phyloP scores from a whole-genome alignment of 2,329 filamentous ascomycete genomes.

The Trichophyton verrucosum region DNA sequence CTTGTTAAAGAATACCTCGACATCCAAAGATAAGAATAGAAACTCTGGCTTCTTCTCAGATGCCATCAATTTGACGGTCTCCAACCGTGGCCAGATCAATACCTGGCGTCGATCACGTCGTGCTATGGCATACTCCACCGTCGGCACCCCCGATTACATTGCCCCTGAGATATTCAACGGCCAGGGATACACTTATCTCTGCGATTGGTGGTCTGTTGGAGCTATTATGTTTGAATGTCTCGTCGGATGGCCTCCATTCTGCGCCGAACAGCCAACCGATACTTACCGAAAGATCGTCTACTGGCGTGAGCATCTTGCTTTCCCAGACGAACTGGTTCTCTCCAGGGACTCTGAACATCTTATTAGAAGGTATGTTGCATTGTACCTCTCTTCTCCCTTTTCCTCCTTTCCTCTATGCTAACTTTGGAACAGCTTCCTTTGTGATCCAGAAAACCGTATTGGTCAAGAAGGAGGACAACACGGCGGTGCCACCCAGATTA shows the following conservation, averaged over 20 bases:
- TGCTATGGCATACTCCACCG: slow-evolving; percentile 94
- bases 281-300: slow-evolving; percentile 99
- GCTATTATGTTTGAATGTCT: slow-evolving; percentile 99
- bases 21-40: slow-evolving; percentile 59
- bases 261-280: slow-evolving; percentile 91
- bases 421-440: slow-evolving; percentile 57
- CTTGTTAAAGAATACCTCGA: slow-evolving; percentile 68
- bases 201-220: slow-evolving; percentile 97
- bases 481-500: slow-evolving; percentile 80
- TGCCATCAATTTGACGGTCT: slow-evolving; percentile 95
- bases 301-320: slow-evolving; percentile 90
- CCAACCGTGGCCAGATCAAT: slow-evolving; percentile 95
- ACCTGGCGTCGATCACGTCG: slow-evolving; percentile 94
- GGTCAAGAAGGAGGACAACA: slow-evolving; percentile 50
- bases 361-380: slow-evolving; percentile 61
- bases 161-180: slow-evolving; percentile 96
- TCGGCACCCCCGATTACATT: slow-evolving; percentile 97
- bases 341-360: slow-evolving; percentile 82
- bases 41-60: slow-evolving; percentile 85
- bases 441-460: slow-evolving; percentile 83
- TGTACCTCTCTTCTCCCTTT: not conserved
- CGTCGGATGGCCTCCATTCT: slow-evolving; percentile 98
- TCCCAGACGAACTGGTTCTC: slow-evolving; percentile 87
- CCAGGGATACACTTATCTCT: slow-evolving; percentile 90
- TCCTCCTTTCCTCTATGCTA: not conserved